Evolutionary conservation across 2,329 filamentous ascomycete genomes (phyloP), one percentile per base, ranked within the genome.

Genomic region (Penicillium sp.): DNA sequence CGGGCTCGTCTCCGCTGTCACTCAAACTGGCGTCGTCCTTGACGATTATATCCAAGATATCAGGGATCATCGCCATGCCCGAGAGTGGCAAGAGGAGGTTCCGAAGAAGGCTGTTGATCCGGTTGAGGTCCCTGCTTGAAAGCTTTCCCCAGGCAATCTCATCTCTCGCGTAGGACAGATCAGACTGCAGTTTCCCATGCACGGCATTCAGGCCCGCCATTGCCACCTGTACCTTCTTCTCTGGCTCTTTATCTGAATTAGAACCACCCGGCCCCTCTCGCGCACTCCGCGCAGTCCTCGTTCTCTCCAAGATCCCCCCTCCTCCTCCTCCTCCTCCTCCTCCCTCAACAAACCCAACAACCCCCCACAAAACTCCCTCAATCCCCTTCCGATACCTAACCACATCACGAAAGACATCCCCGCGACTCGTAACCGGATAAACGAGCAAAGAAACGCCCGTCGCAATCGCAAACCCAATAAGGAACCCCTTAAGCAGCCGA

Each of bases 101-200:
- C n/a, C 88, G 83, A n/a, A 92, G 73, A 1, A 86, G 76, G 49
- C 79, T 81, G 63, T 84, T 85, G 3, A 90, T 82, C 26, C 84
- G 76, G 61, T 86, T 82, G 8, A 92, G 73, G 64, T 92, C 89
- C 46, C 83, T 0, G 88, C 84, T n/a, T n/a, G 84, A 83, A 5
- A 92, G 75, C 66, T 89, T 90, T 2, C 89, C 90, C 77, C 85
- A 88, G 0, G 88, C 89, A n/a, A 90, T 77, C 67, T 93, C 90
- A 56, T 90, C 82, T 74, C 91, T 91, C 0, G 89, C 90, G 71
- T 91, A 92, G 2, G 84, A 81, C 23, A 92, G 74, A 67, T 92
- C 90, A 0, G 83, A 82, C 60, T 87, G 81, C 13, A 91, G 75
- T 71, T 90, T 91, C 2, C 86, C 87, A 52, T 87, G 83, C 1